A percentile compares a stretch with the other conserved stretches of the same genome.
phyloP scores from a whole-genome alignment of 805 yeast genomes.

The Lipomyces kockii region DNA sequence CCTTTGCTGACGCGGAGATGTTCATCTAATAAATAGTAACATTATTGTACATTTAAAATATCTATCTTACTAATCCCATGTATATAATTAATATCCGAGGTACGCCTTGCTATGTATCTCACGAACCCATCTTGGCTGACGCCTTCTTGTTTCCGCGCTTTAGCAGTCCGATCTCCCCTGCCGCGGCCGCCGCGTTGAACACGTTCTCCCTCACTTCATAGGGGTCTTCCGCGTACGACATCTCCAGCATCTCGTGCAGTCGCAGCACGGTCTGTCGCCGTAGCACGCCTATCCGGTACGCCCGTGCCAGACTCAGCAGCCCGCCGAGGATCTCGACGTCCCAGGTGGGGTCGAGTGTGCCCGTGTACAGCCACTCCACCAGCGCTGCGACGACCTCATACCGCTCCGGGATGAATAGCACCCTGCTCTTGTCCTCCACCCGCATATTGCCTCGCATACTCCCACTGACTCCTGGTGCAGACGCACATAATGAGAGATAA shows the following conservation, averaged over 20 bases:
- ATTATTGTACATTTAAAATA: neutral
- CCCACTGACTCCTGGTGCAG: neutral
- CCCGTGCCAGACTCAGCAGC: conserved; percentile 16
- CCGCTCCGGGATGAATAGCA: conserved; percentile 30
- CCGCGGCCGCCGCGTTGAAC: conserved; percentile 21
- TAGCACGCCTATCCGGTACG: conserved; percentile 10
- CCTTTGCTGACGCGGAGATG: neutral
- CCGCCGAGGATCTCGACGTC: conserved; percentile 5
- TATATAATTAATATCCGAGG: neutral
- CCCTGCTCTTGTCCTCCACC: conserved; percentile 12
- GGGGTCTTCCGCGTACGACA: neutral
- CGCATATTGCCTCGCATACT: neutral
- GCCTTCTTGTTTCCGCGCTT: neutral
- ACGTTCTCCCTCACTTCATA: conserved; percentile 2
- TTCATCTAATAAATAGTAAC: too few relatives aligned
- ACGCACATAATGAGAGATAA: conserved; percentile 3
- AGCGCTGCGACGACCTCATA: conserved; percentile 16
- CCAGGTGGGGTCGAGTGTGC: conserved; percentile 5
- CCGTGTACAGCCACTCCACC: conserved; percentile 30
- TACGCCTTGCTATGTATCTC: neutral
- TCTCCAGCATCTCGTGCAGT: conserved; percentile 22
- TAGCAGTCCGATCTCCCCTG: conserved; percentile 13
- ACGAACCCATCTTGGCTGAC: neutral
- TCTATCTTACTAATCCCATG: neutral
- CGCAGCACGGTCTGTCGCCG: conserved; percentile 13